Evolutionary conservation across 164 flowering plant genomes (phyloP), one percentile per base, ranked within the genome.

Genomic region (Amborella trichopoda): DNA sequence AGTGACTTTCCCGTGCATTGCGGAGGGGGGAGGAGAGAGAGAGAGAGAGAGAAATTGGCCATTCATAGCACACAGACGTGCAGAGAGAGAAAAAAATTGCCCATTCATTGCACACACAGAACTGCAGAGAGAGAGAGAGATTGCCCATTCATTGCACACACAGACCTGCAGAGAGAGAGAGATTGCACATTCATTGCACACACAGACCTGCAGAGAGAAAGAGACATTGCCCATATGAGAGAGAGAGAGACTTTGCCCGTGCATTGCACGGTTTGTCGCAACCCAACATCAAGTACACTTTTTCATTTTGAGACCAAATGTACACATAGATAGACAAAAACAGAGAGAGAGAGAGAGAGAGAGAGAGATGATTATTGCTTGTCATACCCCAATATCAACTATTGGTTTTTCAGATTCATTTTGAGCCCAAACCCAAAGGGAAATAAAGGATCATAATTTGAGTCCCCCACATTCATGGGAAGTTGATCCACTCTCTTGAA

Each of bases 341-440:
- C 2, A n/a, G 36, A 32, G n/a, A 32, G 11, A 11, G n/a, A 32
- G n/a, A 32, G 36, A n/a, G 13, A 1, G 36, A 11, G 11, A n/a
- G 36, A 32, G 36, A 10, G 11, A 10, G 11, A 11, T 10, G 11
- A 1, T 32, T 10, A 32, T 32, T 32, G 36, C 11, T 10, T 32
- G 1, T 10, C 13, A 32, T 10, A 11, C 36, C 11, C 11, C 13
- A 32, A 11, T n/a, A 32, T 10, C 36, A 32, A 32, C n/a, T 11
- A n/a, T 6, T 6, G 41, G 19, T 37, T 37, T 37, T 37, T 21
- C 5, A 37, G n/a, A n/a, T 52, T 62, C 54, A 33, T 58, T 42
- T 52, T 67, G 68, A 88, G 53, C 47, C 94, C 91, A 58, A 72
- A 88, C 1, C 86, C 91, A 13, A 81, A 40, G 5, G 91, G 94